Conservation (phyloP, 2,329 filamentous ascomycete species). For the Aspergillus hortae region DNA sequence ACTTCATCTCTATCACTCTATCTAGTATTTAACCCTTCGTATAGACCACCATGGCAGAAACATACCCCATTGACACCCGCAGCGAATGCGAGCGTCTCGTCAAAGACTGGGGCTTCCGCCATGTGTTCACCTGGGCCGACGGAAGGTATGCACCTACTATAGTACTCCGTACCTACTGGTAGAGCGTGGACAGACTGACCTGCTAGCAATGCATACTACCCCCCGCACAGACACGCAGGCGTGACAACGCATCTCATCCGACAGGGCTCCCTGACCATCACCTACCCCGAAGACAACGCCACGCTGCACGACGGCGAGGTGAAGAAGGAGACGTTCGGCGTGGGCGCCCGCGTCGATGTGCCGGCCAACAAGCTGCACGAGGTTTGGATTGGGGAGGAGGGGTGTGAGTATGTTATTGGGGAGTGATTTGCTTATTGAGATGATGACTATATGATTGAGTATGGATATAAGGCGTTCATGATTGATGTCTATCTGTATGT, state of each 20-base stretch:
- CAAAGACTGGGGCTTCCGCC: conserved; percentile 55
- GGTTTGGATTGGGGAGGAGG: conserved; percentile 58
- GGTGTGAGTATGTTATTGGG: conserved; percentile 61
- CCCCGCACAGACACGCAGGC: conserved; percentile 55
- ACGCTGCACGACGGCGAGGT: conserved; percentile 21
- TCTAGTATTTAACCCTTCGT: neutral
- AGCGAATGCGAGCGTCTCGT: conserved; percentile 54
- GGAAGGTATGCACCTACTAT: conserved; percentile 41
- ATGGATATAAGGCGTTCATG: neutral
- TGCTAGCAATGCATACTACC: conserved; percentile 55
- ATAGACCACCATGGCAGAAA: conserved; percentile 22
- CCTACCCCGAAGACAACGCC: conserved; percentile 51
- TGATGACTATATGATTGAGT: neutral
- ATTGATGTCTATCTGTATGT: neutral
- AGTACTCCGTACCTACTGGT: too few relatives aligned
- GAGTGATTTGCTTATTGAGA: conserved; percentile 34
- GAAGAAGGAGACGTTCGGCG: conserved; percentile 54
- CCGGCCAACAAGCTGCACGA: conserved; percentile 55
- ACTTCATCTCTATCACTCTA: neutral
- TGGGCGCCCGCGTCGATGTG: conserved; percentile 55
- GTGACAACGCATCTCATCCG: conserved; percentile 60
- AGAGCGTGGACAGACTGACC: neutral
- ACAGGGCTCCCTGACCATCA: conserved; percentile 54
- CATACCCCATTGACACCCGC: conserved; percentile 31
- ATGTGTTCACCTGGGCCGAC: conserved; percentile 62